Evolutionary conservation across 139 green algal genomes (phyloP), one percentile per base, ranked within the genome.

Genomic region (Chlamydomonas sphaeroides): DNA sequence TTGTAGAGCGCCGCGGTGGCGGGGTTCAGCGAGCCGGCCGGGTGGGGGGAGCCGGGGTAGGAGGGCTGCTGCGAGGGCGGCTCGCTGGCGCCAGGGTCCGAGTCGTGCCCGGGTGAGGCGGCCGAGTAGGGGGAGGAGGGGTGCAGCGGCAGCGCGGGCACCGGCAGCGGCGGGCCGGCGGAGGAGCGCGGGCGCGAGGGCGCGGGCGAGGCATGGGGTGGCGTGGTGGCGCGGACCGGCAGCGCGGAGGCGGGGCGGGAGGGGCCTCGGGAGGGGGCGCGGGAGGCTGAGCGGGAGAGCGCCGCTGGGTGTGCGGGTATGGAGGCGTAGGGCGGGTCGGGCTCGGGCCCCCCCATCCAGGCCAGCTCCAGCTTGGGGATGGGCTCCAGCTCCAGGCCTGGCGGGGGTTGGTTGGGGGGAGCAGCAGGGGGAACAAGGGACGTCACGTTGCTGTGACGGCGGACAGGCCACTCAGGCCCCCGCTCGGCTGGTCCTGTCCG

Each of bases 311-410:
- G 73, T 32, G 86, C 69, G 25, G 68, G 61, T 26, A 90, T n/a
- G 62, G 72, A 84, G 10, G 82, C 71, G 71, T 83, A 90, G 20
- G 66, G 65, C 2, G 87, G 83, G 48, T 88, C 87, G 32, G 87
- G 87, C 28, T 91, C 79, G 11, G 83, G 83, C 0, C 87, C 87
- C 48, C 81, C 73, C 70, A 84, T 84, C 84, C 87, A 91, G 2
- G 87, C 87, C 26, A 91, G 73, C 73, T 91, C 79, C 28, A 91
- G 53, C 7, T 36, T 53, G 10, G 87, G 87, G 39, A 91, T 74
- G 33, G 87, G 83, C 49, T 87, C 79, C 62, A 91, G 67, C 5
- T 91, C 87, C 32, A 88, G 23, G 32, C 80, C 72, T 51, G 82
- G 28, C 20, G 51, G 21, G 1, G 79, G 74, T 51, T 83, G 68